These are phyloP conservation scores for Dendrobium chrysotoxum DNA, from an alignment of 106 monocot species.

Conservation along the genomic window DNA sequence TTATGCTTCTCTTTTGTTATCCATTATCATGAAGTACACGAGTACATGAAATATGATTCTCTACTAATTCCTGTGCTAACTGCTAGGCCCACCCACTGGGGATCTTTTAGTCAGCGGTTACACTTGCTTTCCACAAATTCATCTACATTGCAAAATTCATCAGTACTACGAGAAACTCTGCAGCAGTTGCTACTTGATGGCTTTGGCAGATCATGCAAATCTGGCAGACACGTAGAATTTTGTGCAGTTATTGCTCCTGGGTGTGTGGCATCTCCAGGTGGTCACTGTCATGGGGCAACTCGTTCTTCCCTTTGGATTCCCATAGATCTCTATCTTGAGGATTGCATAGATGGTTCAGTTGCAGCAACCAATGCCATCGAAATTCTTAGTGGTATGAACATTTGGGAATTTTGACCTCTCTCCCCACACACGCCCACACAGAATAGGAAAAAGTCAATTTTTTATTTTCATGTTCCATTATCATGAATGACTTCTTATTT, in stretches of 20 bases:
- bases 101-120: slow-evolving; percentile 44
- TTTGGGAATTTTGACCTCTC: background rate
- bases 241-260: slow-evolving; percentile 28
- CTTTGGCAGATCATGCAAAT: slow-evolving; percentile 28
- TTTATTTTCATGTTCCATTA: background rate
- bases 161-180: slow-evolving; percentile 33
- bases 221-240: slow-evolving; percentile 23
- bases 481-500: background rate
- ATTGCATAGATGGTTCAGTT: slow-evolving; percentile 79
- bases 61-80: slow-evolving; percentile 2
- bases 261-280: slow-evolving; percentile 32
- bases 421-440: background rate
- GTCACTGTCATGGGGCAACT: slow-evolving; percentile 44
- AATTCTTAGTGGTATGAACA: slow-evolving; percentile 63
- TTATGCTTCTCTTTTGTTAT: background rate
- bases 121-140: slow-evolving; percentile 65
- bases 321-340: slow-evolving; percentile 91
- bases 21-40: background rate
- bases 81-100: slow-evolving; percentile 70
- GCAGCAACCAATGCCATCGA: slow-evolving; percentile 87
- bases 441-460: background rate
- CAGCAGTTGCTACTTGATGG: slow-evolving; percentile 29
- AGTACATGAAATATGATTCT: background rate
- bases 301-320: slow-evolving; percentile 79
- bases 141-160: slow-evolving; percentile 45